Evolutionary conservation across 768 basidiomycete species (phyloP).

Genomic region (Suillus hirtellus): DNA sequence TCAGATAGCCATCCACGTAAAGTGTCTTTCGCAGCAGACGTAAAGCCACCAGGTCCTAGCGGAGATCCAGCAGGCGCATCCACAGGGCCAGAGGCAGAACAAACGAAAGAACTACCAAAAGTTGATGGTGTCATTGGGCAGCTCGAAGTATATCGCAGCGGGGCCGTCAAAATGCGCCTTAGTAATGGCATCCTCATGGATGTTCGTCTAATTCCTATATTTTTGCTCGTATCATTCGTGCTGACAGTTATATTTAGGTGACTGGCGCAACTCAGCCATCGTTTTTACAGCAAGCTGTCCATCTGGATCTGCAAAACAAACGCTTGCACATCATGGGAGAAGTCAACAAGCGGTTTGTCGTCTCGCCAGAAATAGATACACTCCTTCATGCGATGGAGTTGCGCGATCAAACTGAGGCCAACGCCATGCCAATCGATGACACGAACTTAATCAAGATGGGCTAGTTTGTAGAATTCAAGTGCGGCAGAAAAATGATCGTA

Average conservation of each 20-base stretch:
- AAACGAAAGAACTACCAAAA: constrained; percentile 37
- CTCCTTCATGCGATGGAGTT: constrained; percentile 67
- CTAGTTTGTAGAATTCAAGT: constrained; percentile 20
- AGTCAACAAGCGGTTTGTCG: constrained; percentile 80
- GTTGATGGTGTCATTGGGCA: constrained; percentile 82
- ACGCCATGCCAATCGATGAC: constrained; percentile 38
- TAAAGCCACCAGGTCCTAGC: constrained; percentile 46
- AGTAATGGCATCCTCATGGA: constrained; percentile 81
- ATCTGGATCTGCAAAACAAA: constrained; percentile 61
- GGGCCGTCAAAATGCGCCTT: constrained; percentile 83
- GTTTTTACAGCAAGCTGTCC: constrained; percentile 85
- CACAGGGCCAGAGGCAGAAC: constrained; percentile 15
- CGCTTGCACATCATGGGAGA: constrained; percentile 77
- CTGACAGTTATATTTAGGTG: constrained; percentile 48
- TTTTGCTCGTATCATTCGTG: background rate
- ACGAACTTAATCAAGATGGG: constrained; percentile 60
- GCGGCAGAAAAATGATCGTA: background rate
- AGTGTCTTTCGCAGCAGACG: constrained; percentile 66
- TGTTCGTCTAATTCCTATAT: constrained; percentile 41
- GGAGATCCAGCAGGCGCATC: constrained; percentile 23
- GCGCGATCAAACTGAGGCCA: constrained; percentile 38
- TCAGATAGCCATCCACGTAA: constrained; percentile 41
- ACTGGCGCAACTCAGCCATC: constrained; percentile 80
- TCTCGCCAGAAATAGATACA: constrained; percentile 80
- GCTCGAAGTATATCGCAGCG: constrained; percentile 83